Base-by-base conservation (phyloP, 495 filamentous ascomycete genomes). In the Aspergillus conjunctus region DNA sequence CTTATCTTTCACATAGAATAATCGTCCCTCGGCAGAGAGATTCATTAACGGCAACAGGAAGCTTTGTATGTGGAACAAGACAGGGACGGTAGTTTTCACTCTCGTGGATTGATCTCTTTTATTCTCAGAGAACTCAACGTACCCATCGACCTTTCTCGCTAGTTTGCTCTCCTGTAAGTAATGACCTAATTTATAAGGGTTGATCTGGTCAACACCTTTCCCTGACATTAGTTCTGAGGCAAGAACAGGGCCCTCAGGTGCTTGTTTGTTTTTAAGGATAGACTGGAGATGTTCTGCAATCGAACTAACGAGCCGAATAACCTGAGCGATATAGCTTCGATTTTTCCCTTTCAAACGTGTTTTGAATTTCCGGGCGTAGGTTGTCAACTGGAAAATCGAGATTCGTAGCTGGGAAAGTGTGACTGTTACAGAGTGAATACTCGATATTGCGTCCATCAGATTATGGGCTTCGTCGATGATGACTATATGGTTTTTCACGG, bases 401-500 rank as follows among this genome's bases (percentile, higher is more conserved):
- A 78, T 81, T 56, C 87, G 81, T 17, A 98, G 73, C 62, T 97
- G 92, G 21, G 68, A 71, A 6, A 93, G 78, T 10, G 86, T 85
- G 26, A 98, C 81, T 41, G 87, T 83, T 5, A 91, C 83, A 1
- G 94, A 95, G 68, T 98, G 85, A 53, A 97, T 93, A 21, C 85
- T 88, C 1, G 91, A 83, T 46, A 98, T 92, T 2, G 93, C 90
- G 71, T 97, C 92, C 87, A 97, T 97, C 32, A 98, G 83, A 70
- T 98, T 98, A 69, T 98, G 94, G 1, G 95, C 94, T 76, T 98
- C 94, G 66, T 98, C 94, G 62, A 98, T 91, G 45, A 98, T 89
- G 21, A 98, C 84, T 2, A 98, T 81, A 70, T 97, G 93, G 7
- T 85, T 88, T 65, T 93, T 92, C 10, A 98, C 73, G 31, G 90